Evolutionary conservation across 2,329 filamentous ascomycete genomes (phyloP), one percentile per base, ranked within the genome.

Genomic region (Aureobasidium namibiae): DNA sequence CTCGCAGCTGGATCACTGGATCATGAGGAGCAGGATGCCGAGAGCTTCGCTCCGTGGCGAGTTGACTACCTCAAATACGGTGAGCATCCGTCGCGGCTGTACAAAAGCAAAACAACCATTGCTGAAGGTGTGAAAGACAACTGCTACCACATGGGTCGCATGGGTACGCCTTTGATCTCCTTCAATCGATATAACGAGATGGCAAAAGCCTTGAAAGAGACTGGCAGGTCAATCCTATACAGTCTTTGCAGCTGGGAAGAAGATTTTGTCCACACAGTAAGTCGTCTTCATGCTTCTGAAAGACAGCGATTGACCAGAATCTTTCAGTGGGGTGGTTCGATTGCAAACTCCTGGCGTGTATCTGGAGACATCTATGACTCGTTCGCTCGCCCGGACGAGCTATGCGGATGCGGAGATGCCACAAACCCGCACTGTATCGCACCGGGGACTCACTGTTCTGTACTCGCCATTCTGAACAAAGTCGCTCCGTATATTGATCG

Each of bases 11-110:
- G 77, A 1, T 76, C 72, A 41, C 65, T 80, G 41, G 79, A 76
- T 5, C 75, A 79, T 64, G 81, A 82, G 65, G 71, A 75, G 34
- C 72, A 77, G 29, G 81, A 84, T 66, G 81, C 81, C 0, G 67
- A 77, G 16, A 73, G 76, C 0, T 82, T 76, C 65, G 34, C 34
- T n/a, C n/a, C 34, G n/a, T 36, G 34, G 34, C 13, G 34, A 5
- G 34, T 36, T 13, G 34, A 36, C 34, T 36, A 36, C 4, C 34
- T 36, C 34, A 36, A 36, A 10, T 36, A 36, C n/a, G 34, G 34
- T 36, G 14, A 36, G 34, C n/a, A 36, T 5, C 33, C 11, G 1
- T 13, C 33, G 16, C 13, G 11, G 11, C 9, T 36, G 10, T 2
- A 36, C 5, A 11, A 36, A 11, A 16, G 16, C 11, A 14, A 13